Conservation (phyloP, 192 early-diverging fungal genomes). For the Jimgerdemannia flammicorona region DNA sequence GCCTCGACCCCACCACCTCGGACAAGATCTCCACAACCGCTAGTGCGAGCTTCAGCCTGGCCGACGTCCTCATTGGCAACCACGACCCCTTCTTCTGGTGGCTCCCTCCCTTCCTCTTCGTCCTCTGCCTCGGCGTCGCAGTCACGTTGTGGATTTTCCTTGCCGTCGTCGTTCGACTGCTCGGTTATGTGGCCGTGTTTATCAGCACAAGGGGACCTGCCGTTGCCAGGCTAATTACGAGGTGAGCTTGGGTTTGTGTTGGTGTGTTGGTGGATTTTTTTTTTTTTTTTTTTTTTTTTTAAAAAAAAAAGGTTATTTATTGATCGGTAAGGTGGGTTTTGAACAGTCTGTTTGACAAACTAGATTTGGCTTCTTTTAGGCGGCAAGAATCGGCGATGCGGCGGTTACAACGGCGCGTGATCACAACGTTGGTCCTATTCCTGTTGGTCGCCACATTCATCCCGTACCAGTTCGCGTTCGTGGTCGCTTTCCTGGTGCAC, state of each 20-base stretch:
- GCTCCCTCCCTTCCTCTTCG: constrained; percentile 37
- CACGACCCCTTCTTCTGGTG: constrained; percentile 55
- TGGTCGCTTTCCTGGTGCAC: constrained; percentile 57
- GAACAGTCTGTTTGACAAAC: neutral
- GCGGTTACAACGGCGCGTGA: constrained; percentile 36
- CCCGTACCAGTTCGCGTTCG: constrained; percentile 77
- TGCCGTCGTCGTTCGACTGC: constrained; percentile 14
- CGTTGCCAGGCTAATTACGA: too few species aligned
- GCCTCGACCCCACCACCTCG: constrained; percentile 13
- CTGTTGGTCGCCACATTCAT: constrained; percentile 56
- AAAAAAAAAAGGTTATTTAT: too few species aligned
- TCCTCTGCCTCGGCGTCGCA: constrained; percentile 41
- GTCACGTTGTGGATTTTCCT: constrained; percentile 32
- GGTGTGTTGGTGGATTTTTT: too few species aligned
- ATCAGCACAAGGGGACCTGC: constrained; percentile 12
- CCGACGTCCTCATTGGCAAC: constrained; percentile 41
- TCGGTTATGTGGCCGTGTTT: constrained; percentile 14
- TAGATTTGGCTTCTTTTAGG: constrained; percentile 7
- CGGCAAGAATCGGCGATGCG: constrained; percentile 24
- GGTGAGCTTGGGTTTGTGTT: too few species aligned
- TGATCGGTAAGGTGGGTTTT: neutral
- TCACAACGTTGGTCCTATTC: constrained; percentile 42
- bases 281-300: too few species aligned
- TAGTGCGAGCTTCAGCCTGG: constrained; percentile 24
- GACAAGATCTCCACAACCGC: constrained; percentile 3